Evolutionary conservation across 2,329 filamentous ascomycete species (phyloP).

Genomic region (Talaromyces sp.): DNA sequence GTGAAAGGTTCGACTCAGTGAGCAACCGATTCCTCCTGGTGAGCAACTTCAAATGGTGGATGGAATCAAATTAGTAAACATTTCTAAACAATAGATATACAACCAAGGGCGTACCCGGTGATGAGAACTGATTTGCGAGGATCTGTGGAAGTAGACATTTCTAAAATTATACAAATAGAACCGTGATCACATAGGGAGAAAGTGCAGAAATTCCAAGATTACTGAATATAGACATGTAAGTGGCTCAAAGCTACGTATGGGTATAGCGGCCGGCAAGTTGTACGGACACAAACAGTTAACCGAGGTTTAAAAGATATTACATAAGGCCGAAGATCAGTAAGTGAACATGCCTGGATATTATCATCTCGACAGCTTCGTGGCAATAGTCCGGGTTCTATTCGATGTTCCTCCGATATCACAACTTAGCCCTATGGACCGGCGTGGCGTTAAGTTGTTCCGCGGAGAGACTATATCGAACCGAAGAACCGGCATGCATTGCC

Average conservation of each 20-base stretch:
- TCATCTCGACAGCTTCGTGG: not conserved
- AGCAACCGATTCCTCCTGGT: slow-evolving; percentile 55
- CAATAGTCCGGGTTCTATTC: not conserved
- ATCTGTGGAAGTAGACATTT: slow-evolving; percentile 23
- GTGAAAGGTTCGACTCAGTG: slow-evolving; percentile 54
- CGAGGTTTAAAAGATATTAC: not conserved
- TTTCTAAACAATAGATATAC: not conserved
- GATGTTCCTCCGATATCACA: not conserved
- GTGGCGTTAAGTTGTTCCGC: not conserved
- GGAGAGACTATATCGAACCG: not conserved
- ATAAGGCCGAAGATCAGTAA: not conserved
- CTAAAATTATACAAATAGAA: not conserved
- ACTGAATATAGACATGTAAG: not conserved
- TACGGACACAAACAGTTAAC: not conserved
- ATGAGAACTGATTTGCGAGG: slow-evolving; percentile 36
- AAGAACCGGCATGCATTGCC: not conserved
- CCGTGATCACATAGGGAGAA: not conserved
- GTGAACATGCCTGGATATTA: not conserved
- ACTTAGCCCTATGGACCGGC: not conserved
- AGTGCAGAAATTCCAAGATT: not conserved
- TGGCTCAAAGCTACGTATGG: not conserved
- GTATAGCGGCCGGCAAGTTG: not conserved
- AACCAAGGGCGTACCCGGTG: slow-evolving; percentile 29
- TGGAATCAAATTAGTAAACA: not conserved
- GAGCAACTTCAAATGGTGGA: slow-evolving; percentile 38